Evolutionary conservation across 2,329 filamentous ascomycete species (phyloP), one percentile per base, ranked within the genome.

Genomic region (Zopfia rhizophila): DNA sequence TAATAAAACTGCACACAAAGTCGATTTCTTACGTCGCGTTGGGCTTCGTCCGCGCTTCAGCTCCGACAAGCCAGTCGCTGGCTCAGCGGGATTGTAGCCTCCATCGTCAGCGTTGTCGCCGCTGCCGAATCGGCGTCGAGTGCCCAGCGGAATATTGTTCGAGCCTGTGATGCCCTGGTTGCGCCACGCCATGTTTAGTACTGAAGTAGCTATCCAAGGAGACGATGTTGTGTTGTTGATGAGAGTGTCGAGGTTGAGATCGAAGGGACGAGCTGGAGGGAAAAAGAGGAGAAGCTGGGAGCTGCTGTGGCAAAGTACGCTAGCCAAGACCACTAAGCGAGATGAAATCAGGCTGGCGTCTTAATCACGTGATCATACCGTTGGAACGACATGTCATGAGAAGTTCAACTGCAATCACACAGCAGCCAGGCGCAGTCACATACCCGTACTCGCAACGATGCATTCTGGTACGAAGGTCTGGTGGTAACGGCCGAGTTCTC

Each of bases 81-180:
- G 69, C 52, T 65, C 68, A 66, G 73, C 65, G 70, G 78, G 76
- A 53, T 74, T 73, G 62, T 76, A 75, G 53, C 68, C 72, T 48
- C 66, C 70, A 47, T 76, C 76, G 45, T 75, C 76, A 37, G 74
- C 74, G 36, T 50, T 57, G 35, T 69, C 66, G 36, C 83, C 87
- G 57, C 83, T 89, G 51, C 85, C 88, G 62, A 95, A 91, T 52
- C 92, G 89, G 64, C 89, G 85, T 58, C 85, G 83, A 62, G 85
- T 95, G 39, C 94, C 94, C 52, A 99, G 79, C 51, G 94, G 94
- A 65, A 99, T 96, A 68, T 97, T 97, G 76, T 99, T 99, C 31
- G 95, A 97, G 39, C 94, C 94, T 14, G 94, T 99, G 71, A 96
- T 96, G 61, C 94, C 94, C 66, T 84, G 80, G 55, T 80, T 82